Base-by-base conservation (phyloP, 352 stramenopile species). In the Phytophthora cryptogea region DNA sequence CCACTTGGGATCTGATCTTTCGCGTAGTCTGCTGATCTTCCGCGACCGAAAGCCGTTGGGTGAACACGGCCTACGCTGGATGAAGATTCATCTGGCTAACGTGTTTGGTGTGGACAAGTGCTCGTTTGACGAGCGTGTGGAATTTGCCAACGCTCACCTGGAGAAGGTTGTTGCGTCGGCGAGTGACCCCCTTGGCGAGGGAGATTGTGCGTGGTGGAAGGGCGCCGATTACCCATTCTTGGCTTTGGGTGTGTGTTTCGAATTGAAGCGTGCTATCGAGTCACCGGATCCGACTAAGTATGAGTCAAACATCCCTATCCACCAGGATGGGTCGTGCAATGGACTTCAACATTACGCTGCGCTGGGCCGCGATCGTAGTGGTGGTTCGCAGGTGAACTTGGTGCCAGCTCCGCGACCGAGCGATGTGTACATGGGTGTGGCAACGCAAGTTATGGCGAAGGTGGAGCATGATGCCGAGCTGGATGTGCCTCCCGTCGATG, bases 301-400 rank as follows among this genome's bases (percentile, higher is more conserved):
- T 78, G 78, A 95, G 73, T 99, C 91, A 27, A 94, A 92, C 48
- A 80, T 99, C 20, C 97, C 97, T 1, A 96, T 99, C 39, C 97
- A 99, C 64, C 91, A 98, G 63, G 98, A 99, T 67, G 97, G 97
- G 8, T 99, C 94, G 30, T 99, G 98, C 72, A 99, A 99, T 72
- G 98, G 98, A 1, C 80, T 99, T 40, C 98, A 99, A 81, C 98
- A 99, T 74, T 99, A 99, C 73, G 97, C 97, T 30, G 97, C 97
- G 7, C 84, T 99, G 8, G 97, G 97, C 30, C 88, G 96, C 45
- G 98, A 99, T 68, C 72, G 68, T 4, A 80, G 83, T 6, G 98
- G 97, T 71, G 98, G 95, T 10, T 87, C 91, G 54, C 90, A 97
- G 54, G 97, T 99, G 3, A 99, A 99, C 73, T 77, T 99, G 13